Conservation (phyloP, 257 asterid species). For the Salvia miltiorrhiza region DNA sequence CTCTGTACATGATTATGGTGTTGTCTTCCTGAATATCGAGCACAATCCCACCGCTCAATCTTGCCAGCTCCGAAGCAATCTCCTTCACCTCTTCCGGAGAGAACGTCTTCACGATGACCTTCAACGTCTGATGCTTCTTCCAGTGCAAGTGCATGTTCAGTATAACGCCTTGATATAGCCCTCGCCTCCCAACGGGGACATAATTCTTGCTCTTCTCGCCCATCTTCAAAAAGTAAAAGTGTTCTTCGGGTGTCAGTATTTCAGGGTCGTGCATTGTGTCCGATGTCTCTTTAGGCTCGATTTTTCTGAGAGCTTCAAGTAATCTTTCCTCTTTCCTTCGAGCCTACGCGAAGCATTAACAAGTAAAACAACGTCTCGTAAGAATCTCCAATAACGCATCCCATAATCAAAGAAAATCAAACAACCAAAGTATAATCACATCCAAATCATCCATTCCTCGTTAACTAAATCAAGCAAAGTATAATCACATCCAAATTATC, state of each 20-base stretch:
- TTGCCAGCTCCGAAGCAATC: conserved; percentile 84
- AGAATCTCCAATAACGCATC: conserved; percentile 2
- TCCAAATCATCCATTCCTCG: too few relatives aligned
- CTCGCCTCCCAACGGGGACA: conserved; percentile 95
- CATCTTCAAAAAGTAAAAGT: conserved; percentile 92
- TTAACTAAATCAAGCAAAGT: too few relatives aligned
- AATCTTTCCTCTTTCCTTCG: conserved; percentile 73
- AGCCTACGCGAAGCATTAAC: conserved; percentile 51
- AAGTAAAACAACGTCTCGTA: background rate
- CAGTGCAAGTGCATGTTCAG: conserved; percentile 98
- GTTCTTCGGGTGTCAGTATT: conserved; percentile 97
- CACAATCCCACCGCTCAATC: conserved; percentile 94
- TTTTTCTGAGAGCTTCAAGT: conserved; percentile 64
- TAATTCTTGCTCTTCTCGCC: conserved; percentile 93
- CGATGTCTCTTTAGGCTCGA: conserved; percentile 82
- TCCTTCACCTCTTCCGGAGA: conserved; percentile 85
- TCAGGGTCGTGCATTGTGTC: conserved; percentile 92
- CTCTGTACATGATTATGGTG: conserved; percentile 91
- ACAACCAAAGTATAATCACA: background rate
- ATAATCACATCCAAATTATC: too few relatives aligned
- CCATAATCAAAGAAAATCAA: background rate
- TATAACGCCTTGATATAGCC: conserved; percentile 91
- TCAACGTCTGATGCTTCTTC: conserved; percentile 94
- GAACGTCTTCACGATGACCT: conserved; percentile 89
- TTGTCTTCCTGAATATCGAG: conserved; percentile 80